Evolutionary conservation across 306 rosid species (phyloP), one percentile per base, ranked within the genome.

Genomic region (Casuarina cunninghamiana): DNA sequence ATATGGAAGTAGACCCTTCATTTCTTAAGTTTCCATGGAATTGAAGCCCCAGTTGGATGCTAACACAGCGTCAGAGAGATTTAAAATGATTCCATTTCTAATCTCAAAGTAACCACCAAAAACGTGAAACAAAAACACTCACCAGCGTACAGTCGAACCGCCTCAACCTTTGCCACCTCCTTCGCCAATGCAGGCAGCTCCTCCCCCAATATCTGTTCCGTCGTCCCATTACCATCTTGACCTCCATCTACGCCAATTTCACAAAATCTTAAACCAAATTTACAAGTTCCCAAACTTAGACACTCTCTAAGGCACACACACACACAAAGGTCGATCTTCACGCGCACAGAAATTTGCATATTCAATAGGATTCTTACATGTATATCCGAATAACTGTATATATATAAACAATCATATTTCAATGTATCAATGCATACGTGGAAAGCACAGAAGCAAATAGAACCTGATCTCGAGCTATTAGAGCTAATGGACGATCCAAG

Each of bases 171-270:
- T 13, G 97, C 93, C 82, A 94, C 95, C 83, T 94, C 97, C 83
- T 89, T 94, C 0, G 98, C 98, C 89, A 94, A 78, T 19, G 96
- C 87, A 69, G 92, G 90, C 67, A 94, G 91, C 79, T 92, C 97
- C 84, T 92, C 88, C 80, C 93, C 93, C 84, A 94, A 79, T 53
- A 86, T 79, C 87, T 87, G 84, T 79, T 80, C 88, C 32, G 78
- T 83, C 51, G 73, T 78, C 48, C 76, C 90, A 26, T 79, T 77
- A 9, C 80, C 89, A 68, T 72, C 78, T n/a, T 54, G 37, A 53
- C 82, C 79, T 74, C 83, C 93, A 80, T 83, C 93, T 86, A 72
- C 81, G 75, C 2, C 12, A 45, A 73, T 15, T 39, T 45, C 46
- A 26, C 62, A 2, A 13, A 51, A n/a, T 58, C 12, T 72, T n/a